Evolutionary conservation across 2,329 filamentous ascomycete genomes (phyloP).

Genomic region (Zelopaecilomyces penicillatus): DNA sequence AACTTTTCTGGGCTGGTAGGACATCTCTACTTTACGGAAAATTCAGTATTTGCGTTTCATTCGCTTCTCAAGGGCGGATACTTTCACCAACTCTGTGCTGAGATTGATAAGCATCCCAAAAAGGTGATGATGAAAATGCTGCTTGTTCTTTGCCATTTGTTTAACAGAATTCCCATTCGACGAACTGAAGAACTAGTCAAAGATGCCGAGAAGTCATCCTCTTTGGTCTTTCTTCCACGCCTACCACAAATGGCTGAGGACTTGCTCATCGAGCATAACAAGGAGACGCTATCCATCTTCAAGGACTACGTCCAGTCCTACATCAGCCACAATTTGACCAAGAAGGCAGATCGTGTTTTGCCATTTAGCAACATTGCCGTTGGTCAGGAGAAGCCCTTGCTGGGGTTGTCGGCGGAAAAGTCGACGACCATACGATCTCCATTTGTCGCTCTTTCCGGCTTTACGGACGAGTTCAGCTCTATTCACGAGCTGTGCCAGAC

Average conservation of each 20-base stretch:
- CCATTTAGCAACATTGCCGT: conserved; percentile 41
- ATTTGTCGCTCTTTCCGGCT: conserved; percentile 64
- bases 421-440: conserved; percentile 49
- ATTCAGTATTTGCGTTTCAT: conserved; percentile 69
- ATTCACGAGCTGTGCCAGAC: conserved; percentile 61
- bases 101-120: conserved; percentile 42
- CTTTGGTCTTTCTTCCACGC: conserved; percentile 55
- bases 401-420: conserved; percentile 11
- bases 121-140: conserved; percentile 51
- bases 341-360: conserved; percentile 42
- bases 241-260: conserved; percentile 49
- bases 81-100: conserved; percentile 53
- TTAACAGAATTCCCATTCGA: conserved; percentile 48
- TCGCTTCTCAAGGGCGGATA: conserved; percentile 63
- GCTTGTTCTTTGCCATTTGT: conserved; percentile 62
- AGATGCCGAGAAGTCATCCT: conserved; percentile 48
- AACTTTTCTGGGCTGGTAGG: conserved; percentile 65
- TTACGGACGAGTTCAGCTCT: conserved; percentile 53
- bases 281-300: conserved; percentile 57
- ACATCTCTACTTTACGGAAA: conserved; percentile 70
- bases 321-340: conserved; percentile 51
- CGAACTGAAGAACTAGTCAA: conserved; percentile 35
- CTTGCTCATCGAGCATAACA: conserved; percentile 54
- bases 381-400: conserved; percentile 1
- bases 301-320: conserved; percentile 62